These are phyloP conservation scores for Fusarium musae DNA, from an alignment of 2,329 filamentous ascomycete species.

Conservation along the genomic window DNA sequence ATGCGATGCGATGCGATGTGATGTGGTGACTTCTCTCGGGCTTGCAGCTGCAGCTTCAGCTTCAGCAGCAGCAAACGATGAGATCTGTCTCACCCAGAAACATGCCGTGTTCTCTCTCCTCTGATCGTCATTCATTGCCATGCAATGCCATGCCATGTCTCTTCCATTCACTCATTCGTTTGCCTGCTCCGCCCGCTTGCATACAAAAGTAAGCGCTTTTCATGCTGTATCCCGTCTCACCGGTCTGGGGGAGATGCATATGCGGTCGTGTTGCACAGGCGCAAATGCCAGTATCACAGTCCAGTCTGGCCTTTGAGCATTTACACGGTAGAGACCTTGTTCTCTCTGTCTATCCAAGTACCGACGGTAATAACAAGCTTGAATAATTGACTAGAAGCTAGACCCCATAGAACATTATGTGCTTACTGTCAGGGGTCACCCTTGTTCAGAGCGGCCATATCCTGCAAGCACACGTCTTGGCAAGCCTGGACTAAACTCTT, in stretches of 20 bases:
- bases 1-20: background rate
- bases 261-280: background rate
- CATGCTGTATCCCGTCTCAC: constrained; percentile 13
- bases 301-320: background rate
- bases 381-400: background rate
- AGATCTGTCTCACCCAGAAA: constrained; percentile 3
- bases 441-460: background rate
- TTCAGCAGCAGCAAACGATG: background rate
- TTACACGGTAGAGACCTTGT: background rate
- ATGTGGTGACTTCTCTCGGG: background rate
- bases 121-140: background rate
- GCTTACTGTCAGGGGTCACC: background rate
- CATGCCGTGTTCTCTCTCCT: background rate
- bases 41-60: constrained; percentile 5
- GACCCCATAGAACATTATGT: background rate
- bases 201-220: background rate
- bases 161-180: background rate
- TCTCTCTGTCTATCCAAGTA: background rate
- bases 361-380: background rate
- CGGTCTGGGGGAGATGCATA: constrained; percentile 3
- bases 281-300: background rate
- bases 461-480: constrained; percentile 16
- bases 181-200: background rate
- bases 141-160: background rate
- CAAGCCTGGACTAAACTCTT: background rate